Conservation (phyloP, 2,329 filamentous ascomycete species). For the Microcyclospora tardicrescens region DNA sequence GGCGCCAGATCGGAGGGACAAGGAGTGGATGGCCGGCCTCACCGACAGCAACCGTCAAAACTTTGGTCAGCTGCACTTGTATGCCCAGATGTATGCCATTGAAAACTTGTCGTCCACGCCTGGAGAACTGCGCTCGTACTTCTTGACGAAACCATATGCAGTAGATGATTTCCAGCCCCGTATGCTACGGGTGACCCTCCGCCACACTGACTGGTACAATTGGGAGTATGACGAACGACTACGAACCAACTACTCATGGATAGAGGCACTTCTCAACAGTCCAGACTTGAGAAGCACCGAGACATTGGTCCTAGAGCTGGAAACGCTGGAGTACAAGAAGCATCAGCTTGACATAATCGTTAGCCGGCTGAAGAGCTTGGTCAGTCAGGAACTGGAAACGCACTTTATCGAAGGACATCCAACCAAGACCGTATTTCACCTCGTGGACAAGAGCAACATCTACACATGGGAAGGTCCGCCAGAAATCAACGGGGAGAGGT, state of each 20-base stretch:
- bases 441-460: constrained; percentile 10
- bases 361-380: constrained; percentile 18
- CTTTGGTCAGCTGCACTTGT: constrained; percentile 12
- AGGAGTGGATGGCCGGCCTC: constrained; percentile 4
- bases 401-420: constrained; percentile 7
- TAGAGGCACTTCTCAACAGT: constrained; percentile 10
- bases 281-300: constrained; percentile 19
- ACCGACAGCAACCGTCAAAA: constrained; percentile 8
- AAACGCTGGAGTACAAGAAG: constrained; percentile 35
- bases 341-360: constrained; percentile 35
- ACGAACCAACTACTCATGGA: constrained; percentile 14
- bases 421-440: constrained; percentile 9
- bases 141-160: neutral
- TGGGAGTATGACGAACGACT: constrained; percentile 22
- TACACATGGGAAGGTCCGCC: constrained; percentile 35
- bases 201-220: constrained; percentile 25
- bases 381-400: constrained; percentile 26
- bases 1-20: constrained; percentile 4
- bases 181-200: constrained; percentile 21
- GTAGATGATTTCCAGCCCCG: constrained; percentile 7
- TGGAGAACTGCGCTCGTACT: neutral
- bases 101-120: constrained; percentile 9
- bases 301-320: constrained; percentile 24
- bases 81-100: constrained; percentile 15
- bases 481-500: constrained; percentile 27